Evolutionary conservation across 1,284 basidiomycete species (phyloP).

Genomic region (Pseudozyma sp.): DNA sequence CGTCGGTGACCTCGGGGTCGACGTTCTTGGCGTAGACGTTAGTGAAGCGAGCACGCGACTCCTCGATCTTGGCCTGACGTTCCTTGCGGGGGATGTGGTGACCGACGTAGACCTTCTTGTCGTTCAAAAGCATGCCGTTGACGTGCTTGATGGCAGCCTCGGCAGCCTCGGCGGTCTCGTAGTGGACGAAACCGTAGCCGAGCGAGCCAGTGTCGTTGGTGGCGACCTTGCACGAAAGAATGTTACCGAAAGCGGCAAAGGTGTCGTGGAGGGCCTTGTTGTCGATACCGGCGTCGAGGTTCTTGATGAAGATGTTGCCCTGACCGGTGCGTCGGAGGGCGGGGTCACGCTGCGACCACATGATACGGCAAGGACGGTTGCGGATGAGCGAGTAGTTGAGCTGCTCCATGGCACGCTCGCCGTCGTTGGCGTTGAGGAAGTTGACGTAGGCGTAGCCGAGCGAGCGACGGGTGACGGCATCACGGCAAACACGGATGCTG

Average conservation of each 20-base stretch:
- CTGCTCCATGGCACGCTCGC: constrained; percentile 98
- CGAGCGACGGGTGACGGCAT: constrained; percentile 98
- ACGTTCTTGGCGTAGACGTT: constrained; percentile 99
- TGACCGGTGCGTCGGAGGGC: constrained; percentile 98
- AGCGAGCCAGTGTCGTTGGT: constrained; percentile 65
- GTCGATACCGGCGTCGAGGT: constrained; percentile 97
- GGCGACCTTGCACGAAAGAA: constrained; percentile 99
- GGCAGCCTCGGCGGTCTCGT: constrained; percentile 96
- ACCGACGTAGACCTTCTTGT: constrained; percentile 88
- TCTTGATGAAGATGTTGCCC: constrained; percentile 99
- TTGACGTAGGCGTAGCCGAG: constrained; percentile 99
- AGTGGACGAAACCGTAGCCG: constrained; percentile 95
- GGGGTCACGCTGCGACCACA: constrained; percentile 99
- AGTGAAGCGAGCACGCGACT: constrained; percentile 95
- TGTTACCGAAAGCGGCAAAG: constrained; percentile 98
- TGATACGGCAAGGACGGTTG: constrained; percentile 98
- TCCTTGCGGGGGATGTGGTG: constrained; percentile 97
- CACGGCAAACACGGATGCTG: constrained; percentile 99
- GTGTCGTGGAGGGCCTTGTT: constrained; percentile 99
- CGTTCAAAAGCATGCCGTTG: constrained; percentile 99
- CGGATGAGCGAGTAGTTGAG: constrained; percentile 99
- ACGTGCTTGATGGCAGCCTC: constrained; percentile 92
- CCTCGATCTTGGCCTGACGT: constrained; percentile 85
- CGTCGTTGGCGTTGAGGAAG: constrained; percentile 95
- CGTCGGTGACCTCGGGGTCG: constrained; percentile 84